Conservation (phyloP, 257 asterid genomes). For the Jacaranda mimosifolia region DNA sequence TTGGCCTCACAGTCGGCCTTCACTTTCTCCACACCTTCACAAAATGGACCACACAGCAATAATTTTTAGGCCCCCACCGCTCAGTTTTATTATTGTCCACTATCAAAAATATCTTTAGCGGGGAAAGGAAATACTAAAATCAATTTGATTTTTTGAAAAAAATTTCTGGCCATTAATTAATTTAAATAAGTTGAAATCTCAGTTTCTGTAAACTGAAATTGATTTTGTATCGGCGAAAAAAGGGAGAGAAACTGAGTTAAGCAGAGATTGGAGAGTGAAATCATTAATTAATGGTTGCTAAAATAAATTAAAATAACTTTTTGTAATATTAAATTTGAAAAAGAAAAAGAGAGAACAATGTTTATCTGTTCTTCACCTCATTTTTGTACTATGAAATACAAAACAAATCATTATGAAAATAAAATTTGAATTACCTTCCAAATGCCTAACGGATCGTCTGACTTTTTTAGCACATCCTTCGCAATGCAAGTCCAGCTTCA, state of each 20-base stretch:
- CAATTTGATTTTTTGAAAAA: too few species aligned
- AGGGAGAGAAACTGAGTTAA: too few species aligned
- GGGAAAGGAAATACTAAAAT: too few species aligned
- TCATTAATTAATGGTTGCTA: background rate
- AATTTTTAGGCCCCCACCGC: conserved; percentile 21
- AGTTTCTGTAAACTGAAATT: too few species aligned
- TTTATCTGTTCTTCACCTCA: background rate
- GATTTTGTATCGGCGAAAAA: too few species aligned
- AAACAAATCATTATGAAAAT: background rate
- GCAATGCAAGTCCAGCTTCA: conserved; percentile 89
- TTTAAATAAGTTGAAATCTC: too few species aligned
- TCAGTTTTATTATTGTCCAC: background rate
- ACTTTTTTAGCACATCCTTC: conserved; percentile 95
- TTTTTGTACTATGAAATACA: background rate
- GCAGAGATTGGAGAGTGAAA: too few species aligned
- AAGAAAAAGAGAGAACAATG: too few species aligned
- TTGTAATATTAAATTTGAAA: background rate
- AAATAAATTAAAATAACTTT: background rate
- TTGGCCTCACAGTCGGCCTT: conserved; percentile 66
- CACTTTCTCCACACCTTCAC: conserved; percentile 83
- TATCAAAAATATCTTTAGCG: too few species aligned
- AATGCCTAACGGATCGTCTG: conserved; percentile 63
- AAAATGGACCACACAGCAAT: conserved; percentile 34
- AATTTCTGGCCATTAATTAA: too few species aligned
- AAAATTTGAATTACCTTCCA: conserved; percentile 51